A percentile compares a stretch with the other conserved stretches of the same genome.
phyloP scores from a whole-genome alignment of 768 basidiomycete genomes.

The Xerocomellus chrysenteron region DNA sequence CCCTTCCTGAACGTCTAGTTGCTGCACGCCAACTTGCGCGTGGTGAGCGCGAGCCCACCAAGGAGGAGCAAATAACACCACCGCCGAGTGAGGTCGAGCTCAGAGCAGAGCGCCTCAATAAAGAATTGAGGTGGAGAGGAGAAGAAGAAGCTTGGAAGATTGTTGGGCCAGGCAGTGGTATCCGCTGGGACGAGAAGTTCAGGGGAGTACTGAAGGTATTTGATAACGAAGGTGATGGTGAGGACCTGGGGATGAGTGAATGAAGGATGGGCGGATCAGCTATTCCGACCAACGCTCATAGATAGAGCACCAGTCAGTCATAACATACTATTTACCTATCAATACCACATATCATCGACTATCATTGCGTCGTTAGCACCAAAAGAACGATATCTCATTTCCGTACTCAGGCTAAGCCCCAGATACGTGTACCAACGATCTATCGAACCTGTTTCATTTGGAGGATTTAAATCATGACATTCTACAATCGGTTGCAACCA shows the following conservation, averaged over 20 bases:
- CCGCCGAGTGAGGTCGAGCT: slow-evolving; percentile 89
- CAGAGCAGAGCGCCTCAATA: slow-evolving; percentile 82
- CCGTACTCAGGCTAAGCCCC: no score
- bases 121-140: slow-evolving; percentile 82
- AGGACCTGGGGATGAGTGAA: background rate
- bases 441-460: background rate
- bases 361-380: background rate
- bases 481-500: background rate
- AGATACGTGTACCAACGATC: background rate
- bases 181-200: slow-evolving; percentile 80
- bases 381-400: background rate
- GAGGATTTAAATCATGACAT: background rate
- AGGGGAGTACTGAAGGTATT: slow-evolving; percentile 60
- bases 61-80: slow-evolving; percentile 73
- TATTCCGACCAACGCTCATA: background rate
- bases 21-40: slow-evolving; percentile 74
- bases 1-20: slow-evolving; percentile 62
- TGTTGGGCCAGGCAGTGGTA: slow-evolving; percentile 57
- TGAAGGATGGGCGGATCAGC: background rate
- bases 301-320: background rate
- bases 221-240: slow-evolving; percentile 36
- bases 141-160: slow-evolving; percentile 81
- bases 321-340: background rate
- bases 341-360: background rate
- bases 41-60: slow-evolving; percentile 79